A percentile compares a stretch with the other conserved stretches of the same genome.
These are phyloP conservation scores for Cryptococcus sp. DNA, from an alignment of 1,284 basidiomycete species.

Conservation along the genomic window DNA sequence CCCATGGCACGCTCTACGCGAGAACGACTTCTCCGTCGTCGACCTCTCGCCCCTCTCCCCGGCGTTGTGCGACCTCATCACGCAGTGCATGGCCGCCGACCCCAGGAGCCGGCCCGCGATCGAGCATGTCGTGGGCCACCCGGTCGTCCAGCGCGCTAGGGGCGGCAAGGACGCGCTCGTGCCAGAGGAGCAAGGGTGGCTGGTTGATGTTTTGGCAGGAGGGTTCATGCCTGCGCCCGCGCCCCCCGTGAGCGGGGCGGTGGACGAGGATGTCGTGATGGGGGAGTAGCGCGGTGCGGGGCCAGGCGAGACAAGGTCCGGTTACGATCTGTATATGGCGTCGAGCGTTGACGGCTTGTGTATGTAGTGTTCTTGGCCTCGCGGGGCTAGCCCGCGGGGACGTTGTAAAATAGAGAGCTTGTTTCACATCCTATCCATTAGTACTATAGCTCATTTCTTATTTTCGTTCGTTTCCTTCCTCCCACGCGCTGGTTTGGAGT, in stretches of 20 bases:
- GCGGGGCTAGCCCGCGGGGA: not conserved
- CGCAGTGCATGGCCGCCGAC: slow-evolving; percentile 72
- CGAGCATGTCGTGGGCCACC: slow-evolving; percentile 60
- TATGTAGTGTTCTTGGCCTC: not conserved
- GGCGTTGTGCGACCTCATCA: slow-evolving; percentile 68
- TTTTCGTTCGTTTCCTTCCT: not conserved
- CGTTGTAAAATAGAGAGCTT: slow-evolving; percentile 2
- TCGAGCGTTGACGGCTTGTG: not conserved
- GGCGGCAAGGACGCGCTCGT: slow-evolving; percentile 47
- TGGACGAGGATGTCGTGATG: slow-evolving; percentile 19
- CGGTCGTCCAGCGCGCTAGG: slow-evolving; percentile 67
- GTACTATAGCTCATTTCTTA: not conserved
- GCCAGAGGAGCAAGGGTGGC: slow-evolving; percentile 44
- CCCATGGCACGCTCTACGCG: slow-evolving; percentile 88
- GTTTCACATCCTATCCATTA: not conserved
- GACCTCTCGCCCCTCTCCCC: slow-evolving; percentile 67
- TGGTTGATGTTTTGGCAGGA: slow-evolving; percentile 42
- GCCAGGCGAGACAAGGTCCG: not conserved
- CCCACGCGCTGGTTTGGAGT: too few species aligned
- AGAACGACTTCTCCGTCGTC: slow-evolving; percentile 87
- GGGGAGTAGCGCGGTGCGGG: slow-evolving; percentile 4
- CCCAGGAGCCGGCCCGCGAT: slow-evolving; percentile 63
- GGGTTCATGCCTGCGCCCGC: slow-evolving; percentile 5
- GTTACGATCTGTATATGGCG: not conserved
- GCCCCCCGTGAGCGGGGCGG: not conserved